Evolutionary conservation across 352 stramenopile species (phyloP).

Genomic region (Achlya hypogyna): DNA sequence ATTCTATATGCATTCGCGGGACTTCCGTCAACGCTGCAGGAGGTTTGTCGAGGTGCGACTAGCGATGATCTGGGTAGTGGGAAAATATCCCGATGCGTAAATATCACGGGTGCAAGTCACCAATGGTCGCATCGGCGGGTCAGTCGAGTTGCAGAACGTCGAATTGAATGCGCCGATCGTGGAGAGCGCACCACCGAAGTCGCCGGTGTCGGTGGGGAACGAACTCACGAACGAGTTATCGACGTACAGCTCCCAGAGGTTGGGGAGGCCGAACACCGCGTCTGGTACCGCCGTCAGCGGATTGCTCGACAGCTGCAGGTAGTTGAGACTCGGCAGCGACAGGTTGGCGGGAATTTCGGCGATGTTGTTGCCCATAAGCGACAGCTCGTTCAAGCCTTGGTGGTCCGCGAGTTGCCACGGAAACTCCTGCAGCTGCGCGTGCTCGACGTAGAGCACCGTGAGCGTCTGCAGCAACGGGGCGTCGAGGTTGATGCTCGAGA

Average conservation of each 20-base stretch:
- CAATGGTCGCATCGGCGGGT: too few species aligned
- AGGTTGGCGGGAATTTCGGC: neutral
- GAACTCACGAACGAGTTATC: neutral
- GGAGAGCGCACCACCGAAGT: neutral
- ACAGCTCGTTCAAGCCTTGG: slow-evolving; percentile 19
- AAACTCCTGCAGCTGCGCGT: slow-evolving; percentile 26
- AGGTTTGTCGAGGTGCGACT: neutral
- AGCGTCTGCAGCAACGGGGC: slow-evolving; percentile 25
- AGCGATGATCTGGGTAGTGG: neutral
- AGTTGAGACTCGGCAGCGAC: neutral
- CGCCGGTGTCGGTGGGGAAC: neutral
- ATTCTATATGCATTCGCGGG: too few species aligned
- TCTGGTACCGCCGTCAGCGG: neutral
- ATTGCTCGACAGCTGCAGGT: neutral
- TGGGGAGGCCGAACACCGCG: neutral
- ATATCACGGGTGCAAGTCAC: too few species aligned
- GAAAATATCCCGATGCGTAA: neutral
- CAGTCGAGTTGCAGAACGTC: neutral
- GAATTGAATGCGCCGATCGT: neutral
- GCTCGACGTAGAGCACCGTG: slow-evolving; percentile 31
- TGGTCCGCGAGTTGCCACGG: slow-evolving; percentile 22
- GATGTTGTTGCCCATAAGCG: slow-evolving; percentile 21
- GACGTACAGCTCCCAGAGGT: neutral
- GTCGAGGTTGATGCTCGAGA: slow-evolving; percentile 25
- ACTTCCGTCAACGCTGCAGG: neutral